phyloP scores from a whole-genome alignment of 2,329 filamentous ascomycete genomes.

The Westerdykella sp. region DNA sequence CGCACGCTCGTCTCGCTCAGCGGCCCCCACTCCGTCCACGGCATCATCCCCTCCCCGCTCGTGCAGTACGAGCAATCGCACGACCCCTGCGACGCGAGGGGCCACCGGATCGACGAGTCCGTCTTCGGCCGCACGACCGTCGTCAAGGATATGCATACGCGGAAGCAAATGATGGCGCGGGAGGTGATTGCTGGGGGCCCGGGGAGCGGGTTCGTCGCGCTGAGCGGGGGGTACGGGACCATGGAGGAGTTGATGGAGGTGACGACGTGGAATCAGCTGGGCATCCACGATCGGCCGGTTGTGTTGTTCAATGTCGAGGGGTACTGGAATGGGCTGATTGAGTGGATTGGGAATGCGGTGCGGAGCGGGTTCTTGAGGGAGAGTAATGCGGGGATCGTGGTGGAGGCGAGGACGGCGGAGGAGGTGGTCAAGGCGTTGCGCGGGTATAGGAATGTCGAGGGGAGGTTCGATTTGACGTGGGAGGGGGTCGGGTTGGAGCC shows the following conservation, averaged over 20 bases:
- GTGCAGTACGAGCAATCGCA: constrained; percentile 68
- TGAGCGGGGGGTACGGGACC: constrained; percentile 87
- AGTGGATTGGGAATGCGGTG: constrained; percentile 74
- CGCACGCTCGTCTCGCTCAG: constrained; percentile 76
- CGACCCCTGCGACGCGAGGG: constrained; percentile 39
- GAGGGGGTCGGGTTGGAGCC: constrained; percentile 19
- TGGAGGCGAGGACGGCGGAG: constrained; percentile 65
- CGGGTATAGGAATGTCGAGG: constrained; percentile 69
- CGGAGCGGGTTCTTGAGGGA: constrained; percentile 68
- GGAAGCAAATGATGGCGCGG: constrained; percentile 88
- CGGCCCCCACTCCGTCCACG: constrained; percentile 77
- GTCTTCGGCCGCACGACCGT: constrained; percentile 80
- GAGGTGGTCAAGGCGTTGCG: constrained; percentile 65
- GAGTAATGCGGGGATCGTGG: constrained; percentile 68
- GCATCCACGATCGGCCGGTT: constrained; percentile 72
- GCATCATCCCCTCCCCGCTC: constrained; percentile 84
- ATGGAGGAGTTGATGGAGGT: constrained; percentile 93
- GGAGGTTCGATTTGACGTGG: constrained; percentile 79
- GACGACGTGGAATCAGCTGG: constrained; percentile 91
- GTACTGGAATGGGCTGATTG: constrained; percentile 82
- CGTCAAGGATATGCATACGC: constrained; percentile 91
- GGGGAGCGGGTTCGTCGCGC: constrained; percentile 81
- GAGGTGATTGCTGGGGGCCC: constrained; percentile 76
- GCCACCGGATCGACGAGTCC: constrained; percentile 51
- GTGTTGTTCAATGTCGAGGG: constrained; percentile 81